Evolutionary conservation across 1,284 basidiomycete genomes (phyloP).

Genomic region (Fistulina hepatica): DNA sequence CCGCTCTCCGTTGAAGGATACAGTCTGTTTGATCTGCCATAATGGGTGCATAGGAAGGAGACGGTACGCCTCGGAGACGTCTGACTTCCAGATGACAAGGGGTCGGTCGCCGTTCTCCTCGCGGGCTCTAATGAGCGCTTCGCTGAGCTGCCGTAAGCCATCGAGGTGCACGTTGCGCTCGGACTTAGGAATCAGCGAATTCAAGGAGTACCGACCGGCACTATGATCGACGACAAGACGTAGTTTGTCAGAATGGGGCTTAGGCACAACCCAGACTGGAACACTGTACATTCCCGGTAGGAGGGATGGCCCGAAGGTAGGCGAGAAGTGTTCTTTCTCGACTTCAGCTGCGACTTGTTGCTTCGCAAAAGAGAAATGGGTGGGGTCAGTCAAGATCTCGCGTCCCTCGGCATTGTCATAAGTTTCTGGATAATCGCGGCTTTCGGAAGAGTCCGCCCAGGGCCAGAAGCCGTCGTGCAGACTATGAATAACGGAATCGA

Average conservation of each 20-base stretch:
- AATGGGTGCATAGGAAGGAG: conserved; percentile 26
- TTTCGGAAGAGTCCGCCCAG: conserved; percentile 22
- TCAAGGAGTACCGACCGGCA: conserved; percentile 23
- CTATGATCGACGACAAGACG: conserved; percentile 31
- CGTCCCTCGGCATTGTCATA: no score
- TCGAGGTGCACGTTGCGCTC: conserved; percentile 18
- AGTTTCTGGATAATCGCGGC: conserved; percentile 14
- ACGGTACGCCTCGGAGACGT: conserved; percentile 28
- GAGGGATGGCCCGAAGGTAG: conserved; percentile 26
- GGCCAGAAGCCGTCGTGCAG: conserved; percentile 33
- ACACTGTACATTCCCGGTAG: conserved; percentile 36
- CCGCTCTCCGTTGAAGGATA: conserved; percentile 16
- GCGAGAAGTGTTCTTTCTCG: conserved; percentile 24
- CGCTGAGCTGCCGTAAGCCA: conserved; percentile 19
- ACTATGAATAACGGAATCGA: conserved; percentile 23
- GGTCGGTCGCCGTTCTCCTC: conserved; percentile 14
- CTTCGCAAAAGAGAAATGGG: conserved; percentile 17
- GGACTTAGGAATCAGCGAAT: conserved; percentile 25
- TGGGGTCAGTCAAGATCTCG: no score
- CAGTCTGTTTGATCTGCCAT: conserved; percentile 35
- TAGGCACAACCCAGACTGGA: conserved; percentile 31
- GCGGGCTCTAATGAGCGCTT: no score
- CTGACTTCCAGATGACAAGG: conserved; percentile 26
- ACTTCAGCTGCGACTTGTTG: conserved; percentile 26
- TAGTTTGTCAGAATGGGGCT: conserved; percentile 26